Base-by-base conservation (phyloP, 1,284 basidiomycete genomes). In the Clitocybe nebularis region DNA sequence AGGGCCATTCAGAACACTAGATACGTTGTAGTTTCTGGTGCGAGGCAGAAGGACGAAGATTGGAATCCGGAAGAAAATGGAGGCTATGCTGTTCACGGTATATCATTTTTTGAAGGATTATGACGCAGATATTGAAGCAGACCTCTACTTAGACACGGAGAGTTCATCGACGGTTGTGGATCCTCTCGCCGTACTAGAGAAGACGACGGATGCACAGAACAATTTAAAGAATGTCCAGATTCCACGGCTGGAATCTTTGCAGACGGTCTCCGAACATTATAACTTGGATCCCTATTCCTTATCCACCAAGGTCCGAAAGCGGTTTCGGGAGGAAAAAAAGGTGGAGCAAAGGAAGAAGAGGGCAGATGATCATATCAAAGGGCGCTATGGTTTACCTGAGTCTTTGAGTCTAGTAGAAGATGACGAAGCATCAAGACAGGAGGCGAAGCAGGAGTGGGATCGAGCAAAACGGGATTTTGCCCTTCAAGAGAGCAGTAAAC, bases 21-120 rank as follows among this genome's bases (percentile, higher is more conserved):
- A 14, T 99, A 99, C 60, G 82, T 95, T n/a, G 93, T 98, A 0
- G 75, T 79, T 2, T 85, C 84, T 19, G 96, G 96, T 5, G 95
- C 93, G 7, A 74, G 85, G 45, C 84, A 89, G 63, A 93, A 99
- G 64, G 82, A 91, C 36, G 88, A 93, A 55, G 92, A 96, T 23
- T 98, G 95, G 96, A 78, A 98, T 61, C 93, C 94, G 0, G 92
- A 85, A 55, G 93, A 96, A 63, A 88, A 96, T 46, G 95, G 95
- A 3, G 93, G 93, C 0, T 90, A 81, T 54, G 89, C 89, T n/a
- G 72, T 93, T 22, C 84, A 90, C 57, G 89, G 92, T 86, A 57
- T 49, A 76, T 44, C 17, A 13, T 39, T 26, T 26, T 35, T 4
- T 14, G 28, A 9, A 29, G 10, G 7, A 21, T 30, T 28, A 8